Conservation (phyloP, 208 protist species). For the Tritrichomonas foetus region DNA sequence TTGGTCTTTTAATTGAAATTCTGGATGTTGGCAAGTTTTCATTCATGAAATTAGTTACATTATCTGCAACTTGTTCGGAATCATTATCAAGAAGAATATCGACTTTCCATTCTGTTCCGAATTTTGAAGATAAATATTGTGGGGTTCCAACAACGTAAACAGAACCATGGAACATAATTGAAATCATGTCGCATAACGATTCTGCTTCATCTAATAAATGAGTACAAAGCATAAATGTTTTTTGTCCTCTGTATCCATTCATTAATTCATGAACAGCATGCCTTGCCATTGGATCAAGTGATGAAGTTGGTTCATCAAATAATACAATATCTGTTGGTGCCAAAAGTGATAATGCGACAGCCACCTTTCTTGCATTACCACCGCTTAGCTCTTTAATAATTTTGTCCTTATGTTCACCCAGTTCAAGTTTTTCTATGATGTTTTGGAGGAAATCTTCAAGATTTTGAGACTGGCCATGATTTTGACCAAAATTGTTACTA, state of each 20-base stretch:
- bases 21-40: not conserved
- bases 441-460: not conserved
- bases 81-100: not conserved
- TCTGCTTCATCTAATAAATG: not conserved
- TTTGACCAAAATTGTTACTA: too few species aligned
- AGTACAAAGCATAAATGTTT: not conserved
- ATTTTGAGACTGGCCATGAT: too few species aligned
- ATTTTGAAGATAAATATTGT: not conserved
- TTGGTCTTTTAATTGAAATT: not conserved
- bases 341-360: not conserved
- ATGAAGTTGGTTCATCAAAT: slow-evolving; percentile 23
- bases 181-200: not conserved
- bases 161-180: slow-evolving; percentile 17
- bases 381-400: not conserved
- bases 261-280: not conserved
- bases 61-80: not conserved
- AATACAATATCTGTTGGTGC: not conserved
- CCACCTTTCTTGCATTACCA: not conserved
- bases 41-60: not conserved
- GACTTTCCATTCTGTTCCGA: not conserved
- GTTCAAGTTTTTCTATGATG: not conserved
- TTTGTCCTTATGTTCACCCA: not conserved
- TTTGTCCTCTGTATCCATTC: not conserved
- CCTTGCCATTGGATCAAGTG: not conserved
- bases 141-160: not conserved